Base-by-base conservation (phyloP, 106 monocot genomes). In the Allium fistulosum region DNA sequence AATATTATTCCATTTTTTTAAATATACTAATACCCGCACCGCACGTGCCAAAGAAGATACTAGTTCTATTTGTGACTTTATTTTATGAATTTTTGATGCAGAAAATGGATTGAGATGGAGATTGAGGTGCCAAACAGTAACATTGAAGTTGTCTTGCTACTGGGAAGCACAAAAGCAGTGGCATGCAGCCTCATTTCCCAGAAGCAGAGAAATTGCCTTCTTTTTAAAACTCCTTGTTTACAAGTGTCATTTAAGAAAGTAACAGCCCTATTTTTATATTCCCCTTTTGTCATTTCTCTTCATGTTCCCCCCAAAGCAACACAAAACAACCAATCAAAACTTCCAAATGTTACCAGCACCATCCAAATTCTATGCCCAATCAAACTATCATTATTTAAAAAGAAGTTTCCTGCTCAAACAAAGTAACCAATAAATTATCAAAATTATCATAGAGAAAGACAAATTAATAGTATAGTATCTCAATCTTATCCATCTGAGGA, bases 291-390 rank as follows among this genome's bases (percentile, higher is more conserved):
- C 11, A 15, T 55, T 4, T 61, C 61, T 10, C 17, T 9, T 27
- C 4, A 61, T 61, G 18, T 61, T 61, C 26, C 61, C 37, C 61
- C 1, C 11, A 27, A 61, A 61, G 61, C 61, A 61, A 61, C 61
- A 27, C 11, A 8, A 61, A 28, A 1, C 61, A 61, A 27, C 61
- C 17, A 61, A 59, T 17, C 6, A 10, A 61, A 37, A 17, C 26
- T 9, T 27, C 8, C 17, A 10, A 10, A 7, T 61, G 53, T 55
- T 55, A 11, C 53, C 53, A 55, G 53, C 53, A 55, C 53, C 3
- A 55, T 61, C 61, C 61, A 61, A 61, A 61, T 27, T 61, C 61
- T 61, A 7, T 27, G 26, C 61, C 10, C 26, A 6, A 10, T 12
- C 61, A 61, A 10, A 27, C 18, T 26, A 17, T 12, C 53, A 55